Evolutionary conservation across 148 eudicot genomes (phyloP).

Genomic region (Nyssa sinensis): DNA sequence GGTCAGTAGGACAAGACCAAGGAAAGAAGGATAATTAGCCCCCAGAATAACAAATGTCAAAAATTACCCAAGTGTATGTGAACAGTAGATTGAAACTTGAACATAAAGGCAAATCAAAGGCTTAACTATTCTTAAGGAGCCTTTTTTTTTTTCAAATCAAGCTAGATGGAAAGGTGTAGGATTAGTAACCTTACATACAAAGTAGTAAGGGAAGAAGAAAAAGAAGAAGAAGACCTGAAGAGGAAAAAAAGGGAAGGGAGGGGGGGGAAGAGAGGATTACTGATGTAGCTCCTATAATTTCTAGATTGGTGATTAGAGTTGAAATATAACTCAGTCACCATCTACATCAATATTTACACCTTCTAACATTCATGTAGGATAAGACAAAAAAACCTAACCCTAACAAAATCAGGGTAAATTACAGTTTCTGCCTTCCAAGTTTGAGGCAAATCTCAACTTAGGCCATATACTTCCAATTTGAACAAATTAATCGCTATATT

Average conservation of each 20-base stretch:
- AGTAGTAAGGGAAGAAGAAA: not conserved
- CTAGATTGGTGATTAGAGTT: not conserved
- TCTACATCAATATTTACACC: not conserved
- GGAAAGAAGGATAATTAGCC: not conserved
- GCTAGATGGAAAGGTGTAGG: not conserved
- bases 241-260: too few relatives aligned
- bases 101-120: slow-evolving; percentile 2
- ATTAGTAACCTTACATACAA: not conserved
- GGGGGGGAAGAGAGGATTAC: not conserved
- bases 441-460: too few relatives aligned
- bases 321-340: not conserved
- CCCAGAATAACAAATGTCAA: not conserved
- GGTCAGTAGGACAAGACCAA: not conserved
- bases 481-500: too few relatives aligned
- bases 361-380: too few relatives aligned
- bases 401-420: too few relatives aligned
- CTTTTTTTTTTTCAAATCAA: not conserved
- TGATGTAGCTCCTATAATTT: not conserved
- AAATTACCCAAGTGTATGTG: not conserved
- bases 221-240: too few relatives aligned
- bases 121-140: not conserved
- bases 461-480: too few relatives aligned
- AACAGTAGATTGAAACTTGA: not conserved
- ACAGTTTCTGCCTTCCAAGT: too few relatives aligned
- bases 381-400: not conserved